phyloP scores from a whole-genome alignment of 148 eudicot genomes.

The Rhododendron kiyosumense region DNA sequence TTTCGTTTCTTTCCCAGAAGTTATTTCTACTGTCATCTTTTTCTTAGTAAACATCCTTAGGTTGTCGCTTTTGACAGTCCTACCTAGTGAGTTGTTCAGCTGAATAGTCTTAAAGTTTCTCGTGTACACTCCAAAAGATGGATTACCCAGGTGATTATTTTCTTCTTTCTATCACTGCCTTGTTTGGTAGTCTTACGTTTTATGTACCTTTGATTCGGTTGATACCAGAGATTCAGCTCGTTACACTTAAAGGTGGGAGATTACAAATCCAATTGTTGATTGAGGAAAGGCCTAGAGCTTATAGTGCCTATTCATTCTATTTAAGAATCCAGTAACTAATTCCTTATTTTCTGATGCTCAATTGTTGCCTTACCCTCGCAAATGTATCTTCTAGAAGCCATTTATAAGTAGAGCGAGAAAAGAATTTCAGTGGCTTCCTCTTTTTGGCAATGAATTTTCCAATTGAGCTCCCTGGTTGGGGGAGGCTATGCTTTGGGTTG shows the following conservation, averaged over 20 bases:
- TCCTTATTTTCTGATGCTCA: conserved; percentile 39
- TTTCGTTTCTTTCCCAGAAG: not conserved
- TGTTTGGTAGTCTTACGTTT: not conserved
- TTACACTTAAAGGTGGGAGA: conserved; percentile 38
- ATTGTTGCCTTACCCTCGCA: conserved; percentile 49
- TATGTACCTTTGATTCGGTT: not conserved
- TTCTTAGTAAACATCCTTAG: not conserved
- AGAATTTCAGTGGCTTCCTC: too few species aligned
- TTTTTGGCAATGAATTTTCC: too few species aligned
- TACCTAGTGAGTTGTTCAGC: not conserved
- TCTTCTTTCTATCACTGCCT: not conserved
- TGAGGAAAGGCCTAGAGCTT: not conserved
- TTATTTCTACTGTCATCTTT: not conserved
- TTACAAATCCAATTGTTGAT: conserved; percentile 7
- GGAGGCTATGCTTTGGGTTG: too few species aligned
- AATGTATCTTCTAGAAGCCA: conserved; percentile 41
- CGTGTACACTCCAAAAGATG: not conserved
- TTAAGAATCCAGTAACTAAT: not conserved
- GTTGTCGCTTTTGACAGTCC: not conserved
- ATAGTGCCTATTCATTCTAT: not conserved
- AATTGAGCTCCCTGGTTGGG: too few species aligned
- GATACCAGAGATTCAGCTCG: conserved; percentile 3
- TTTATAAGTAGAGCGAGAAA: conserved; percentile 6
- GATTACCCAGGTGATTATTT: conserved; percentile 5
- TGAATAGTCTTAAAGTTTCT: not conserved